phyloP scores from a whole-genome alignment of 129 eudicot genomes.

The Escallonia herrerae region DNA sequence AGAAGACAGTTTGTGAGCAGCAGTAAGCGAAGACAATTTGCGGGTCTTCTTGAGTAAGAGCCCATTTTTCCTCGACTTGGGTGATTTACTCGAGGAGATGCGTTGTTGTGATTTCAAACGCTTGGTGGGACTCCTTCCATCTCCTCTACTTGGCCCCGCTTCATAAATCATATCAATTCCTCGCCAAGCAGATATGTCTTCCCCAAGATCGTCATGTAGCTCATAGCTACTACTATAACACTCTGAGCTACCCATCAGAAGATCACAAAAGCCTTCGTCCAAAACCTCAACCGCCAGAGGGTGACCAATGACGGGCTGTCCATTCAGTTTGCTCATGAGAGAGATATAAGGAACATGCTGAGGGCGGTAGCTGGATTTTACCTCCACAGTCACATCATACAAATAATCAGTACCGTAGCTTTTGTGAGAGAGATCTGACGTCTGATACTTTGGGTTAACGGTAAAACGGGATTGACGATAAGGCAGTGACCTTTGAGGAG shows the following conservation, averaged over 20 bases:
- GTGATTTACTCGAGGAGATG: slow-evolving; percentile 18
- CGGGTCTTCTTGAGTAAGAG: slow-evolving; percentile 55
- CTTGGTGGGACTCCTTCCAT: slow-evolving; percentile 13
- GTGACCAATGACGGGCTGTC: slow-evolving; percentile 57
- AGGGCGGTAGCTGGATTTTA: slow-evolving; percentile 33
- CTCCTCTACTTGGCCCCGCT: slow-evolving; percentile 4
- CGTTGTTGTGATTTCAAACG: not conserved
- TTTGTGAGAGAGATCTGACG: slow-evolving; percentile 33
- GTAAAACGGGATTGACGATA: slow-evolving; percentile 43
- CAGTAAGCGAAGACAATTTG: slow-evolving; percentile 58
- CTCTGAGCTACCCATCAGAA: slow-evolving; percentile 29
- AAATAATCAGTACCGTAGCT: slow-evolving; percentile 25
- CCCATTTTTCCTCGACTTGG: slow-evolving; percentile 36
- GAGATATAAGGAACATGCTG: slow-evolving; percentile 65
- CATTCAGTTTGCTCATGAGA: slow-evolving; percentile 51
- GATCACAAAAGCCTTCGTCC: slow-evolving; percentile 43
- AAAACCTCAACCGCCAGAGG: slow-evolving; percentile 55
- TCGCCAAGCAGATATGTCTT: slow-evolving; percentile 3
- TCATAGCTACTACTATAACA: slow-evolving; percentile 52
- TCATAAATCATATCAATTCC: slow-evolving; percentile 19
- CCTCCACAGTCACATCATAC: slow-evolving; percentile 58
- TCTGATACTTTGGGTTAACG: slow-evolving; percentile 38
- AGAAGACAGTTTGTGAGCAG: slow-evolving; percentile 27
- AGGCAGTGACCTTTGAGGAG: slow-evolving; percentile 37
- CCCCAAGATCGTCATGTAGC: slow-evolving; percentile 18